phyloP scores from a whole-genome alignment of 257 asterid species.

The Rehmannia glutinosa region DNA sequence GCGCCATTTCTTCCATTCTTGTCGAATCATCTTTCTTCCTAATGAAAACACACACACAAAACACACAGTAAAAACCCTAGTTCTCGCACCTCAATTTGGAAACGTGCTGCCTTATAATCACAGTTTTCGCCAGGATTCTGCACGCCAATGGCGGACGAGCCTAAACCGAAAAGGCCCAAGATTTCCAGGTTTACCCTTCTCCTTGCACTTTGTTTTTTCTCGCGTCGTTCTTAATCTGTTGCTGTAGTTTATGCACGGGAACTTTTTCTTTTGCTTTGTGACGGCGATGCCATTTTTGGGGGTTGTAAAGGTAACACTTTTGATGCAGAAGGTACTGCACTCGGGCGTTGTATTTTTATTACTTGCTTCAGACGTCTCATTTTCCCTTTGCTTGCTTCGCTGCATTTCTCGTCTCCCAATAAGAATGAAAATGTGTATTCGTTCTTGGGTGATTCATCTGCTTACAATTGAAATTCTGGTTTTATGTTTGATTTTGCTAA shows the following conservation, averaged over 20 bases:
- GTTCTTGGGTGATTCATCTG: slow-evolving; percentile 4
- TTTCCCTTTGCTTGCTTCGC: background rate
- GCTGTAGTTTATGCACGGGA: background rate
- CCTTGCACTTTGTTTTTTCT: background rate
- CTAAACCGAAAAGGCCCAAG: slow-evolving; percentile 48
- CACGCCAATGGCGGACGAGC: slow-evolving; percentile 50
- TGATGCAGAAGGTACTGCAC: slow-evolving; percentile 8
- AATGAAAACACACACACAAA: background rate
- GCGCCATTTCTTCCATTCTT: background rate
- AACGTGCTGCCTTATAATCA: background rate
- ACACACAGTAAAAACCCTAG: slow-evolving; percentile 23
- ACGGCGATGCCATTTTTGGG: background rate
- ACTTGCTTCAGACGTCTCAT: background rate
- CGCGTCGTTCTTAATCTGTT: background rate
- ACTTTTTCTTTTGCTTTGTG: background rate
- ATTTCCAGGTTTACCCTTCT: slow-evolving; percentile 39
- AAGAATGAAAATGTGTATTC: background rate
- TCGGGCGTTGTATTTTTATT: background rate
- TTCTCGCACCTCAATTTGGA: background rate
- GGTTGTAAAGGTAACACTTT: slow-evolving; percentile 19
- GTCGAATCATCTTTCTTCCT: background rate
- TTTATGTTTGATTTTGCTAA: background rate
- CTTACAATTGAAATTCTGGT: background rate
- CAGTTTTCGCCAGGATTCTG: background rate
- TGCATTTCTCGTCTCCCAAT: background rate